These are phyloP conservation scores for Suhomyces guaymorum DNA, from an alignment of 1,139 yeast genomes.

Conservation along the genomic window DNA sequence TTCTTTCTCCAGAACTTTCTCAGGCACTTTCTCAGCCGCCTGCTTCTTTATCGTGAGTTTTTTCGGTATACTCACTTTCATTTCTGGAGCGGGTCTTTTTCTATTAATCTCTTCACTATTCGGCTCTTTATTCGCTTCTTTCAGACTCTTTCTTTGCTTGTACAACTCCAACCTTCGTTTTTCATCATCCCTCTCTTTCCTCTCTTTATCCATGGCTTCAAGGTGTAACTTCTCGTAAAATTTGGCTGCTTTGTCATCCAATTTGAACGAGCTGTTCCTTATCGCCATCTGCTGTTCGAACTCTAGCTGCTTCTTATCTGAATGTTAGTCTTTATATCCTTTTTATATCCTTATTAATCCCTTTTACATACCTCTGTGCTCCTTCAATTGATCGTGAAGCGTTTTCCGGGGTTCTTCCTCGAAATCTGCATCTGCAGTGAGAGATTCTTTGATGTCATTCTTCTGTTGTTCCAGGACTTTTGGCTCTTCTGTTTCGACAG, in stretches of 20 bases:
- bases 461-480: neutral
- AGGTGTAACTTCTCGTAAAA: slow-evolving; percentile 27
- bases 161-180: too few relatives aligned
- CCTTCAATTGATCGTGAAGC: slow-evolving; percentile 18
- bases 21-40: too few relatives aligned
- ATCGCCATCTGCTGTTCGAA: slow-evolving; percentile 18
- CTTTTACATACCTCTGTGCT: slow-evolving; percentile 18
- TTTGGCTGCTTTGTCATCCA: slow-evolving; percentile 18
- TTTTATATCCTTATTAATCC: too few relatives aligned
- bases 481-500: neutral
- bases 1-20: too few relatives aligned
- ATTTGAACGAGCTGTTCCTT: slow-evolving; percentile 19
- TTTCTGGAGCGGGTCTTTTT: slow-evolving; percentile 3
- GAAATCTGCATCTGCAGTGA: slow-evolving; percentile 1
- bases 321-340: slow-evolving; percentile 16
- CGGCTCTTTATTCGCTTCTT: neutral
- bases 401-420: slow-evolving; percentile 14
- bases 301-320: slow-evolving; percentile 20
- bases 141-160: neutral
- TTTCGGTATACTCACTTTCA: neutral
- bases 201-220: slow-evolving; percentile 15
- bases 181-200: slow-evolving; percentile 7
- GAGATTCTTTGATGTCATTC: slow-evolving; percentile 4
- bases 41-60: too few relatives aligned
- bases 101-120: neutral